These are phyloP conservation scores for Metroxylon sagu DNA, from an alignment of 176 grass and related monocot species.

Conservation along the genomic window DNA sequence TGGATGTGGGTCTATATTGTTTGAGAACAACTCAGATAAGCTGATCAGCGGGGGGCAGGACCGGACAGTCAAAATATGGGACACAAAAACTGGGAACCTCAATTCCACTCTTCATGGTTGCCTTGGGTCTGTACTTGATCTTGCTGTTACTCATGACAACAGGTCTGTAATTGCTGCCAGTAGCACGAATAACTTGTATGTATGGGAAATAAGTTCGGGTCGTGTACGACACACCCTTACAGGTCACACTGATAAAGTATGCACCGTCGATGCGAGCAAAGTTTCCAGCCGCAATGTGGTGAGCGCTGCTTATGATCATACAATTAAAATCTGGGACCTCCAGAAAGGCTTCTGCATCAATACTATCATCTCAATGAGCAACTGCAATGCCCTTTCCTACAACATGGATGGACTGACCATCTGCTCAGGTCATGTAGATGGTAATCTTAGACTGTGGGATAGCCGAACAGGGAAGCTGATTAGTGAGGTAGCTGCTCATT, in stretches of 20 bases:
- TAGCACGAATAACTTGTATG: constrained; percentile 95
- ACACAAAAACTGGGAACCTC: constrained; percentile 57
- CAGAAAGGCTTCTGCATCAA: constrained; percentile 78
- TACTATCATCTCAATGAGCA: constrained; percentile 86
- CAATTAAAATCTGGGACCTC: constrained; percentile 98
- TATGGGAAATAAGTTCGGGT: constrained; percentile 71
- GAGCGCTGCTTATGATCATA: constrained; percentile 74
- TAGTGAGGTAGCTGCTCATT: constrained; percentile 61
- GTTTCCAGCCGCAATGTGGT: constrained; percentile 48
- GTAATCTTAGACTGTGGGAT: constrained; percentile 72
- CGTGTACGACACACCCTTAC: constrained; percentile 79
- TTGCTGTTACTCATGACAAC: constrained; percentile 89
- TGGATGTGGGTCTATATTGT: constrained; percentile 69
- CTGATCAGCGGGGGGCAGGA: constrained; percentile 89
- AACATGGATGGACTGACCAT: constrained; percentile 57
- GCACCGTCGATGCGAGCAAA: constrained; percentile 71
- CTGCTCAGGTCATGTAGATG: constrained; percentile 96
- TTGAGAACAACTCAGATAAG: constrained; percentile 78
- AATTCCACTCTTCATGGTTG: constrained; percentile 64
- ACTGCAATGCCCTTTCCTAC: constrained; percentile 75
- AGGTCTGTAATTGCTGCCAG: constrained; percentile 82
- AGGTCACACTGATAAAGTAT: constrained; percentile 81
- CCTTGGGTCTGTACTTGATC: constrained; percentile 80
- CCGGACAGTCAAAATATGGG: constrained; percentile 90
- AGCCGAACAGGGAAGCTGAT: constrained; percentile 55